Base-by-base conservation (phyloP, 768 basidiomycete genomes). In the Agrocybe chaxingu region DNA sequence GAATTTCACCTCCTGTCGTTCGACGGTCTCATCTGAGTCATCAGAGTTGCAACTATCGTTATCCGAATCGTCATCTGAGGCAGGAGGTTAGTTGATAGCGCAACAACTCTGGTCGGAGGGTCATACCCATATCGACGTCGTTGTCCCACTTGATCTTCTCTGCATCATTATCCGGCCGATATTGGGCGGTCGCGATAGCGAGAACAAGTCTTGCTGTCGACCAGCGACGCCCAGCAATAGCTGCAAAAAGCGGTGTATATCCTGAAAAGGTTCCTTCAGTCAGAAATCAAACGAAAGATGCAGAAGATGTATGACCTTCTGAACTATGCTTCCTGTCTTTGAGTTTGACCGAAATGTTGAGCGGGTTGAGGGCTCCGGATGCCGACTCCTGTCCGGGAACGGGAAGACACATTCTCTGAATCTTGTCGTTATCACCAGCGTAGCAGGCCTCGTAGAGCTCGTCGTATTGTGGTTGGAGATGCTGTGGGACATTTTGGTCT, bases 381-480 rank as follows among this genome's bases (percentile, higher is more conserved):
- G 62, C 58, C 9, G 56, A 4, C 11, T 45, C 47, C 35, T 60
- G 56, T 30, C 57, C 63, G 7, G 69, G 62, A 3, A 69, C 58
- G 1, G 81, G 81, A 12, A 83, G 63, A 60, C 84, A 86, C 5
- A 85, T 64, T 18, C 71, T 62, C 55, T 78, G 67, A 19, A 86
- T 69, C 49, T 68, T 74, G 16, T 66, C 74, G 46, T 78, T 75
- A 58, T 82, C 72, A 1, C 83, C 82, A 3, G 60, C 56, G 59
- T 70, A 78, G 56, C 77, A 80, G 3, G 82, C 83, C 55, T 81
- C 79, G 54, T 69, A 84, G 0, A 85, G 69, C 51, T 80, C 75
- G 42, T 82, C 75, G 56, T 84, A 85, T 2, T 60, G 51, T 12
- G 62, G 50, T 13, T 62, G 62, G 39, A 72, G 55, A 53, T 70